Conservation (phyloP, 163 green algal genomes). For the Chlamydomonas reinhardtii region DNA sequence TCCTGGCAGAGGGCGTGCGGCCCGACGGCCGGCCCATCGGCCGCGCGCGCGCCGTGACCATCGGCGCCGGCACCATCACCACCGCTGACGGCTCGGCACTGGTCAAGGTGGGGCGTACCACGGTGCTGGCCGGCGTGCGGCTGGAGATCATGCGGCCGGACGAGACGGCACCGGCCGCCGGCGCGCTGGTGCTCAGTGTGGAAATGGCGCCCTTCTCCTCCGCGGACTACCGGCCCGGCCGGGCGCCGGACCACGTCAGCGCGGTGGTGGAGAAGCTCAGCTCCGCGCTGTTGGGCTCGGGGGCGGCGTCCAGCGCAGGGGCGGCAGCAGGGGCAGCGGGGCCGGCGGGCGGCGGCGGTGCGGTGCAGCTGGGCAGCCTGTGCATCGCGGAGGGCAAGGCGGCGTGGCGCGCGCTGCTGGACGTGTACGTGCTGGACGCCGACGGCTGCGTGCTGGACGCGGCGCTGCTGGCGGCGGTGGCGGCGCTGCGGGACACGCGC, state of each 20-base stretch:
- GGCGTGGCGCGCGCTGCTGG: constrained; percentile 73
- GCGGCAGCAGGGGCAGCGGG: no score
- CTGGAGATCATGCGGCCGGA: constrained; percentile 50
- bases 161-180: constrained; percentile 36
- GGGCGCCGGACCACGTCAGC: constrained; percentile 56
- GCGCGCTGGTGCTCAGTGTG: constrained; percentile 49
- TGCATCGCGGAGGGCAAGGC: constrained; percentile 68
- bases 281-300: constrained; percentile 39
- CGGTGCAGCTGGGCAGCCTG: constrained; percentile 58
- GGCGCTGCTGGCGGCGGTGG: constrained; percentile 72
- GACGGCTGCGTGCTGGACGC: constrained; percentile 79
- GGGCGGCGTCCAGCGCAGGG: no score
- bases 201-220: constrained; percentile 57
- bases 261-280: constrained; percentile 62
- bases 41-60: constrained; percentile 64
- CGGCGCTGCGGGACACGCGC: constrained; percentile 65
- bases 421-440: constrained; percentile 83
- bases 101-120: constrained; percentile 63
- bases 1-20: constrained; percentile 73
- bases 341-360: not conserved
- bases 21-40: constrained; percentile 82
- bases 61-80: constrained; percentile 73
- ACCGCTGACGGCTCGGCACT: constrained; percentile 78
- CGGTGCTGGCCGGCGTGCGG: constrained; percentile 58
- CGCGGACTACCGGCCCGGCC: constrained; percentile 53